These are phyloP conservation scores for Lactarius tabidus DNA, from an alignment of 768 basidiomycete genomes.

Conservation along the genomic window DNA sequence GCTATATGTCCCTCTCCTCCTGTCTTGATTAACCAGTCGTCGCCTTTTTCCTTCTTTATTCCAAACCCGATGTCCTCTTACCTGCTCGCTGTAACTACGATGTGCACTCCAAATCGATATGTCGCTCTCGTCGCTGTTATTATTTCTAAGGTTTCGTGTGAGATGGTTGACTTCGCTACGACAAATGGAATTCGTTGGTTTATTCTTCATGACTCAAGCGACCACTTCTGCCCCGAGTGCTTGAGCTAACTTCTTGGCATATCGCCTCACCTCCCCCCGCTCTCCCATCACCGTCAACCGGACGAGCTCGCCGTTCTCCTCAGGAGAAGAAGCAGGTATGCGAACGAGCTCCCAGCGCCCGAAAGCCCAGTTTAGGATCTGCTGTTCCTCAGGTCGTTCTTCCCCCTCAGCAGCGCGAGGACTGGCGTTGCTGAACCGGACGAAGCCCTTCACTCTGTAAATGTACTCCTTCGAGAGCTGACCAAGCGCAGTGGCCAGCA, in stretches of 20 bases:
- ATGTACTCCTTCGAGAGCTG: constrained; percentile 61
- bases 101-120: constrained; percentile 15
- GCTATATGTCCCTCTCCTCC: not conserved
- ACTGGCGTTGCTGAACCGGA: constrained; percentile 41
- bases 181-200: not conserved
- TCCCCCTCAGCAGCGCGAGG: constrained; percentile 24
- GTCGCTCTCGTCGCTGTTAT: not conserved
- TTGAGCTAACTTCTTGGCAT: constrained; percentile 51
- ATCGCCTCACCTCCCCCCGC: constrained; percentile 67
- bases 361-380: constrained; percentile 92
- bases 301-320: constrained; percentile 37
- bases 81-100: constrained; percentile 16
- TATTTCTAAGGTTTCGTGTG: not conserved
- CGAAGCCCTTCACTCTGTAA: constrained; percentile 86
- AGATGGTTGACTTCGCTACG: not conserved
- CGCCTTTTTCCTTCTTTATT: not conserved
- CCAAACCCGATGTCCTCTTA: constrained; percentile 8
- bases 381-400: constrained; percentile 20
- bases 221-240: constrained; percentile 38
- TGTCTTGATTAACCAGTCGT: constrained; percentile 4
- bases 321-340: constrained; percentile 18
- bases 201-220: not conserved
- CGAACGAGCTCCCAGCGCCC: constrained; percentile 69
- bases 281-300: constrained; percentile 90
- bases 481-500: constrained; percentile 46